These are phyloP conservation scores for Candida ficus DNA, from an alignment of 805 yeast species.

Conservation along the genomic window DNA sequence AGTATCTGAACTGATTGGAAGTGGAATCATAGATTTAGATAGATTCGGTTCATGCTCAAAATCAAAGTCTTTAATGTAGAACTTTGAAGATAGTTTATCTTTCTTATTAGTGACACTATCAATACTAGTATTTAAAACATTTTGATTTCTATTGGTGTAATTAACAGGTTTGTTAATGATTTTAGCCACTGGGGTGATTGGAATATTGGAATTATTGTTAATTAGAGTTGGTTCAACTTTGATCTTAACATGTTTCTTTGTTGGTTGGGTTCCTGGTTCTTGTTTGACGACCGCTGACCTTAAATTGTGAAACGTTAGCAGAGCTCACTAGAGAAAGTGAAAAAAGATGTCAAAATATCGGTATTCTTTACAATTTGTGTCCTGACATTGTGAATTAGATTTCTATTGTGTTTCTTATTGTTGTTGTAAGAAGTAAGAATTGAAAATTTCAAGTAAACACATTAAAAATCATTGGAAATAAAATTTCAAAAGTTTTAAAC, in stretches of 20 bases:
- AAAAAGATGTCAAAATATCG: neutral
- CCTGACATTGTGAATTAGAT: neutral
- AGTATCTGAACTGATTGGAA: conserved; percentile 2
- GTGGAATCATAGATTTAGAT: conserved; percentile 10
- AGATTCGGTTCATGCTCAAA: conserved; percentile 4
- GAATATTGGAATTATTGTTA: neutral
- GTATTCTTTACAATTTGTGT: neutral
- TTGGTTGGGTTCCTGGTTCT: neutral
- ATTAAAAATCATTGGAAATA: too few species aligned
- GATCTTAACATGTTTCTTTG: conserved; percentile 17
- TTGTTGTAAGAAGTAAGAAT: neutral
- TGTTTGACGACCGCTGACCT: conserved; percentile 1
- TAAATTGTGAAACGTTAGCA: neutral
- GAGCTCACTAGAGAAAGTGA: too few species aligned
- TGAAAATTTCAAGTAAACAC: too few species aligned
- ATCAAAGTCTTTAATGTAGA: conserved; percentile 14
- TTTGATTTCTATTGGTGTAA: neutral
- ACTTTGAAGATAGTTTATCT: conserved; percentile 18
- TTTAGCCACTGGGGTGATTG: conserved; percentile 17
- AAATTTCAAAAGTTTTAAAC: neutral
- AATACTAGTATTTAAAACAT: neutral
- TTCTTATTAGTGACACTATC: conserved; percentile 1
- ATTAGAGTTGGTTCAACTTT: conserved; percentile 15
- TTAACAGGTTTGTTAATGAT: neutral
- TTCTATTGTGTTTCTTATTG: neutral